These are phyloP conservation scores for Phlebiopsis gigantea DNA, from an alignment of 768 basidiomycete species.

Conservation along the genomic window DNA sequence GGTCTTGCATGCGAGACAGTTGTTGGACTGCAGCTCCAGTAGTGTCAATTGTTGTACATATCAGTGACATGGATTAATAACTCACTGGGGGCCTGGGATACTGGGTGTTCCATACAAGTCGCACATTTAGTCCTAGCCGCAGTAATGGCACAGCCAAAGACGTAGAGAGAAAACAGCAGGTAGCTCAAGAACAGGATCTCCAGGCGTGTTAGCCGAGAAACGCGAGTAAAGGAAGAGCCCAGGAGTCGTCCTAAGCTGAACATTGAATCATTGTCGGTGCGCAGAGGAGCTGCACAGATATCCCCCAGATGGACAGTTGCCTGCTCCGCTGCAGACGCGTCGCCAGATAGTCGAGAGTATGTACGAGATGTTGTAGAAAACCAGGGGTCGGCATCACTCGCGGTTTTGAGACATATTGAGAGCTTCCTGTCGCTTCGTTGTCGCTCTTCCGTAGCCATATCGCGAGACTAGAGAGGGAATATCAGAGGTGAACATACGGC, in stretches of 20 bases:
- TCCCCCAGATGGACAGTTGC: not conserved
- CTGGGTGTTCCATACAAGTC: not conserved
- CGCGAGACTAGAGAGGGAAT: not conserved
- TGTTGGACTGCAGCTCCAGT: not conserved
- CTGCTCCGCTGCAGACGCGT: not conserved
- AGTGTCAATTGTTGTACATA: not conserved
- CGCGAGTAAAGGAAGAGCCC: not conserved
- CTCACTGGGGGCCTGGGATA: not conserved
- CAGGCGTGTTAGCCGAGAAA: not conserved
- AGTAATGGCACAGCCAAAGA: not conserved
- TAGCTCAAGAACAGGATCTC: not conserved
- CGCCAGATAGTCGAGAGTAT: not conserved
- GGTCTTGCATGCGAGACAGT: conserved; percentile 11
- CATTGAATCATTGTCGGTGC: too few relatives aligned
- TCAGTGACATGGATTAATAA: not conserved
- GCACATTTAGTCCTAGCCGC: not conserved
- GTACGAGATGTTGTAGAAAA: not conserved
- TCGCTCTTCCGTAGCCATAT: not conserved
- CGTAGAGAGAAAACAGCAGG: not conserved
- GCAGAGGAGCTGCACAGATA: not conserved
- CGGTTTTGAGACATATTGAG: not conserved
- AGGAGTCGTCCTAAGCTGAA: not conserved
- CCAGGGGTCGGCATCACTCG: conserved; percentile 1
- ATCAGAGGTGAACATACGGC: not conserved
- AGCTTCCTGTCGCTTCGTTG: not conserved